Evolutionary conservation across 805 yeast genomes (phyloP).

Genomic region (Yarrowia sp.): DNA sequence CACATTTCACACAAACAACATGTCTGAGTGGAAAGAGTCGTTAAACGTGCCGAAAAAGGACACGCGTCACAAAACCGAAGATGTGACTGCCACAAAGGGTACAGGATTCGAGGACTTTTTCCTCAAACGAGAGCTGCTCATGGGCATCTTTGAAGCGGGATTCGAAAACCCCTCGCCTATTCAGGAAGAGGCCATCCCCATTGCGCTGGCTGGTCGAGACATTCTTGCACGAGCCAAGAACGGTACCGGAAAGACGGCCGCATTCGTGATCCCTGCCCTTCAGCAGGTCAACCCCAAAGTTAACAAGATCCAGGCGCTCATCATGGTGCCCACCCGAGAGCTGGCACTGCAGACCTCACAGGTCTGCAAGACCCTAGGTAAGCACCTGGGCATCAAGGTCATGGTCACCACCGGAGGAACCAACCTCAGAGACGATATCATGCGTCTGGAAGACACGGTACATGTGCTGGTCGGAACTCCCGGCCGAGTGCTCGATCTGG

Average conservation of each 20-base stretch:
- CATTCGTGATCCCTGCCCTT: conserved; percentile 89
- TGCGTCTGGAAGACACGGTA: conserved; percentile 88
- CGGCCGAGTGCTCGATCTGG: conserved; percentile 93
- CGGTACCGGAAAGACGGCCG: conserved; percentile 98
- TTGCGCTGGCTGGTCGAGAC: conserved; percentile 92
- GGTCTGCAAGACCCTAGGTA: conserved; percentile 92
- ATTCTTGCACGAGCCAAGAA: conserved; percentile 96
- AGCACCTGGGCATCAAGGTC: conserved; percentile 85
- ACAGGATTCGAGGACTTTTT: conserved; percentile 87
- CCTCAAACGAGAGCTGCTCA: conserved; percentile 85
- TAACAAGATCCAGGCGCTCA: conserved; percentile 84
- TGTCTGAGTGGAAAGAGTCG: conserved; percentile 64
- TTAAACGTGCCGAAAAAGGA: conserved; percentile 80
- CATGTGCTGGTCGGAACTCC: conserved; percentile 97
- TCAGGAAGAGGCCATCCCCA: conserved; percentile 95
- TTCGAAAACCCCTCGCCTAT: conserved; percentile 97
- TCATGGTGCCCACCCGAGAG: conserved; percentile 96
- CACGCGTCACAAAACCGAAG: conserved; percentile 95
- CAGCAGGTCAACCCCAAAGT: conserved; percentile 83
- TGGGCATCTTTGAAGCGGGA: conserved; percentile 99
- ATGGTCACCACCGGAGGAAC: conserved; percentile 99
- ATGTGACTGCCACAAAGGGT: conserved; percentile 88
- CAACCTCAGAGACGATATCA: conserved; percentile 84
- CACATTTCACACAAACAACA: conserved; percentile 12
- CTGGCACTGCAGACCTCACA: conserved; percentile 96